Conservation (phyloP, 768 basidiomycete genomes). For the Amanita exitialis region DNA sequence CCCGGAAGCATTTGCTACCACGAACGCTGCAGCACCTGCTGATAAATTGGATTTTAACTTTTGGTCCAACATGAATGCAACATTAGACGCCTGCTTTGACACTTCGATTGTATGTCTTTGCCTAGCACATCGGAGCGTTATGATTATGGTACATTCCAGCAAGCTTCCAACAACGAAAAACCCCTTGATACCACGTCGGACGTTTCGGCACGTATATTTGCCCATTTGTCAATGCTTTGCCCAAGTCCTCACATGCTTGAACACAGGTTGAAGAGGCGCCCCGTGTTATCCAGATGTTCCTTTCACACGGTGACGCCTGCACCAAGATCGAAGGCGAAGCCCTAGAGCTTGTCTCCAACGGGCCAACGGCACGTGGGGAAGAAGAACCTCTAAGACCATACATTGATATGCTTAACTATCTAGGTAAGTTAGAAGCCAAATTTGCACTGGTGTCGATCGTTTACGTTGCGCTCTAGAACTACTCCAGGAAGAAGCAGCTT, state of each 20-base stretch:
- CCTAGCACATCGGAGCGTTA: neutral
- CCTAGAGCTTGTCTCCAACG: conserved; percentile 27
- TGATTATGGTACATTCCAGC: neutral
- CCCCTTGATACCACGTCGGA: conserved; percentile 17
- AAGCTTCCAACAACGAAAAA: conserved; percentile 14
- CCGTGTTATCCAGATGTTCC: conserved; percentile 36
- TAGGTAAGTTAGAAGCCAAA: conserved; percentile 21
- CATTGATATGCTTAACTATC: conserved; percentile 28
- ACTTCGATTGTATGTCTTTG: conserved; percentile 18
- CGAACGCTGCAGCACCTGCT: conserved; percentile 23
- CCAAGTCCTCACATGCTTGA: neutral
- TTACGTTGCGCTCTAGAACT: conserved; percentile 9
- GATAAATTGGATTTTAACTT: conserved; percentile 39
- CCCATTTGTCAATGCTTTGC: conserved; percentile 8
- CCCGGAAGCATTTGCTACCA: conserved; percentile 8
- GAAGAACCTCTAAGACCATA: conserved; percentile 32
- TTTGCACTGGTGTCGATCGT: neutral
- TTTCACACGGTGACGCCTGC: conserved; percentile 35
- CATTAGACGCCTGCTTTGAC: conserved; percentile 40
- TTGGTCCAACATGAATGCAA: conserved; percentile 52
- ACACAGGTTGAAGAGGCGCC: conserved; percentile 35
- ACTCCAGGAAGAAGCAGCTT: conserved; percentile 14
- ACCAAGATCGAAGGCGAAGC: conserved; percentile 30
- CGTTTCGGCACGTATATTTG: conserved; percentile 9
- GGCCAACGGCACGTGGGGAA: conserved; percentile 18